phyloP scores from a whole-genome alignment of 768 basidiomycete genomes.

The Porphyrellus cyaneotinctus region DNA sequence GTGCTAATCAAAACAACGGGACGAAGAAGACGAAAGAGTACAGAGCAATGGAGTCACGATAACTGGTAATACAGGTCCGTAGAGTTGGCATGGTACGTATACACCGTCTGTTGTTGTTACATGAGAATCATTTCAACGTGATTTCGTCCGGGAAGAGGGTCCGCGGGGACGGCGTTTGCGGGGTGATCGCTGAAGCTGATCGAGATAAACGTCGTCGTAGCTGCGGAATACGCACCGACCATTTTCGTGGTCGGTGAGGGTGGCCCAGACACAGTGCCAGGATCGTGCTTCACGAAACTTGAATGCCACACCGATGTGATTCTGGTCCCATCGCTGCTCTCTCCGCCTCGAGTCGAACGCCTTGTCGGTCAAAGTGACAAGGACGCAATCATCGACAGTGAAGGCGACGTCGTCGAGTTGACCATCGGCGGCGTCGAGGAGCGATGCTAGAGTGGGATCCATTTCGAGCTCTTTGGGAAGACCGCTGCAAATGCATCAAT shows the following conservation, averaged over 20 bases:
- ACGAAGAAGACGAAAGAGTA: slow-evolving; percentile 1
- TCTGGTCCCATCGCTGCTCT: slow-evolving; percentile 34
- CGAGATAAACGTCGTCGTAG: slow-evolving; percentile 58
- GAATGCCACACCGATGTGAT: slow-evolving; percentile 44
- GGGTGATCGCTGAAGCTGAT: slow-evolving; percentile 41
- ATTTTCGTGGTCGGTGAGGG: slow-evolving; percentile 48
- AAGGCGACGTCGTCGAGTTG: slow-evolving; percentile 31
- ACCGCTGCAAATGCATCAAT: slow-evolving; percentile 30
- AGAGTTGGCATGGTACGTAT: slow-evolving; percentile 6
- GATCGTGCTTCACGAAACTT: slow-evolving; percentile 44
- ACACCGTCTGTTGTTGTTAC: slow-evolving; percentile 12
- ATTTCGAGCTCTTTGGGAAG: slow-evolving; percentile 59
- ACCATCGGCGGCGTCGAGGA: slow-evolving; percentile 39
- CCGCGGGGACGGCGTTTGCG: slow-evolving; percentile 31
- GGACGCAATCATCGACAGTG: slow-evolving; percentile 49
- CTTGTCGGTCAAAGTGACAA: slow-evolving; percentile 54
- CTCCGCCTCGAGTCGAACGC: slow-evolving; percentile 44
- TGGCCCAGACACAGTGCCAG: slow-evolving; percentile 72
- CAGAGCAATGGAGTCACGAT: slow-evolving; percentile 1
- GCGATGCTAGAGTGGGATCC: slow-evolving; percentile 37
- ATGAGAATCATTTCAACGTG: slow-evolving; percentile 15
- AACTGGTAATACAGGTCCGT: slow-evolving; percentile 13
- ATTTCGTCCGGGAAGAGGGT: slow-evolving; percentile 21
- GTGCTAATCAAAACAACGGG: slow-evolving; percentile 17
- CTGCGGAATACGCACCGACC: slow-evolving; percentile 50